Conservation (phyloP, 345 rosid genomes). For the Ricinus communis region DNA sequence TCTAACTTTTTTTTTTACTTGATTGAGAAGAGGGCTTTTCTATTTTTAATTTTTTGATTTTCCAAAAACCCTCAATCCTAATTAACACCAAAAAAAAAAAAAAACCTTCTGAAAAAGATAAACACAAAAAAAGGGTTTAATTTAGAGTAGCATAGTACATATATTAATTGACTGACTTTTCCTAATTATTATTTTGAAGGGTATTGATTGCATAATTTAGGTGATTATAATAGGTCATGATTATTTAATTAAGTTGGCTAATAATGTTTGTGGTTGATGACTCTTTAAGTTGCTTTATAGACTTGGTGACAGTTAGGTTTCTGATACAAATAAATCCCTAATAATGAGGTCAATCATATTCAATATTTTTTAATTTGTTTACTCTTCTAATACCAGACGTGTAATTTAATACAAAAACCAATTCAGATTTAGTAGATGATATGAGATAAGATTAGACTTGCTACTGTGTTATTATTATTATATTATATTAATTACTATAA, state of each 20-base stretch:
- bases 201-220: not conserved
- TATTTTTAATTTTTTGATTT: no score
- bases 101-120: no score
- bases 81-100: no score
- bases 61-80: no score
- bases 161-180: no score
- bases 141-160: no score
- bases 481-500: not conserved
- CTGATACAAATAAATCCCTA: not conserved
- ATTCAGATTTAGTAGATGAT: not conserved
- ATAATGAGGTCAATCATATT: constrained; percentile 9
- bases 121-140: no score
- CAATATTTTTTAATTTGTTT: not conserved
- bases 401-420: not conserved
- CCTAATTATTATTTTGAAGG: no score
- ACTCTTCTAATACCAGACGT: not conserved
- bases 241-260: not conserved
- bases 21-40: no score
- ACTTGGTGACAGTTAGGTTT: constrained; percentile 22
- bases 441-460: not conserved
- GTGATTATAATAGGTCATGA: not conserved
- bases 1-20: no score
- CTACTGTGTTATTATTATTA: not conserved
- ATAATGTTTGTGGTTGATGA: not conserved
- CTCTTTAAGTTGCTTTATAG: not conserved